Evolutionary conservation across 768 basidiomycete species (phyloP).

Genomic region (Strobilomyces echinocephalus): DNA sequence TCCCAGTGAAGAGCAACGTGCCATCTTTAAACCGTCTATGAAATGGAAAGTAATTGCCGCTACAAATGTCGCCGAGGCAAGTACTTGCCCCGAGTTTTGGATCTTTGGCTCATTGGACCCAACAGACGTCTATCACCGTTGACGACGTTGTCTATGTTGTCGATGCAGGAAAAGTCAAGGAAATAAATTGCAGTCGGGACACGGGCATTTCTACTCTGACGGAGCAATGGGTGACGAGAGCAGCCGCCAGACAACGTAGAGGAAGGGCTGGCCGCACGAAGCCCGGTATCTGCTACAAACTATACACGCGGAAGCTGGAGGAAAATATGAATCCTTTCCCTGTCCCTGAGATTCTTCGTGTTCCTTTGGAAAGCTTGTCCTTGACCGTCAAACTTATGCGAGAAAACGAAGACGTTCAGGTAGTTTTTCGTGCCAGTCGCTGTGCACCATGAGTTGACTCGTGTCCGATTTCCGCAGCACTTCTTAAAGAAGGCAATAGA

Average conservation of each 20-base stretch:
- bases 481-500: slow-evolving; percentile 76
- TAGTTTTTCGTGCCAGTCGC: slow-evolving; percentile 24
- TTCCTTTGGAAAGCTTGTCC: slow-evolving; percentile 78
- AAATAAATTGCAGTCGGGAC: slow-evolving; percentile 67
- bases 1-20: slow-evolving; percentile 75
- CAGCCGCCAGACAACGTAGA: slow-evolving; percentile 77
- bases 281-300: slow-evolving; percentile 80
- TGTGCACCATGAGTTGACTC: background rate
- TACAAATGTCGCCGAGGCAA: slow-evolving; percentile 88
- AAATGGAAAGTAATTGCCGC: slow-evolving; percentile 83
- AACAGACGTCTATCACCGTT: slow-evolving; percentile 83
- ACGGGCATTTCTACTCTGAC: slow-evolving; percentile 69
- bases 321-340: slow-evolving; percentile 66
- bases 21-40: slow-evolving; percentile 60
- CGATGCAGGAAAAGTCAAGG: slow-evolving; percentile 82
- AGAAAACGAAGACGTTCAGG: slow-evolving; percentile 75
- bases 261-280: slow-evolving; percentile 88
- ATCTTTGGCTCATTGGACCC: background rate
- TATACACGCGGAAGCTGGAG: slow-evolving; percentile 75
- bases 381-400: slow-evolving; percentile 78
- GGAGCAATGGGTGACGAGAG: slow-evolving; percentile 74
- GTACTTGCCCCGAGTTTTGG: slow-evolving; percentile 7
- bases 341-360: slow-evolving; percentile 82
- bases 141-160: slow-evolving; percentile 85
- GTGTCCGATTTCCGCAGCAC: slow-evolving; percentile 32